Evolutionary conservation across 352 stramenopile species (phyloP).

Genomic region (Globisporangium lucens): DNA sequence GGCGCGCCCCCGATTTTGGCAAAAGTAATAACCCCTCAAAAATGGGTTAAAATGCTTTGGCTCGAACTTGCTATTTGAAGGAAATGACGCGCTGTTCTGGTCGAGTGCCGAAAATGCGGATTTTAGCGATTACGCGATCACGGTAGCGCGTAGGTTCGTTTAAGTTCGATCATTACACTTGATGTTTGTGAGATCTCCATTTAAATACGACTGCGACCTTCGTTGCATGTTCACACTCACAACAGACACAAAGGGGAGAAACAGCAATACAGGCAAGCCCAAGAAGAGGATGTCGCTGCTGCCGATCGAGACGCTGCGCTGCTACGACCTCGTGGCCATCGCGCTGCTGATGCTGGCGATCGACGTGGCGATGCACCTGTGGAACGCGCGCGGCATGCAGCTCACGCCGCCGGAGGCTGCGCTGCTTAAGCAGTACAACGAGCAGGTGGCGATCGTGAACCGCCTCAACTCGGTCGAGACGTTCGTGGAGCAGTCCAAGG

Average conservation of each 20-base stretch:
- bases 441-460: slow-evolving; percentile 75
- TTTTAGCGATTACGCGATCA: neutral
- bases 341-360: slow-evolving; percentile 48
- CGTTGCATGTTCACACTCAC: neutral
- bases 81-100: too few relatives aligned
- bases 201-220: slow-evolving; percentile 7
- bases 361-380: slow-evolving; percentile 53
- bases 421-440: slow-evolving; percentile 70
- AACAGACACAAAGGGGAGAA: slow-evolving; percentile 9
- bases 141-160: neutral
- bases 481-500: slow-evolving; percentile 87
- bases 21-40: too few relatives aligned
- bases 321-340: slow-evolving; percentile 73
- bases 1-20: too few relatives aligned
- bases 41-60: too few relatives aligned
- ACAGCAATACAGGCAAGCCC: neutral
- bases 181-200: neutral
- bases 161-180: slow-evolving; percentile 23
- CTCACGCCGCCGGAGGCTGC: slow-evolving; percentile 53
- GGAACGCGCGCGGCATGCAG: slow-evolving; percentile 44
- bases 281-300: slow-evolving; percentile 30
- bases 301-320: slow-evolving; percentile 49
- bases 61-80: too few relatives aligned
- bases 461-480: slow-evolving; percentile 86
- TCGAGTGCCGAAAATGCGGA: too few relatives aligned